Base-by-base conservation (phyloP, 1,139 yeast species). In the Arxiozyma telluris region DNA sequence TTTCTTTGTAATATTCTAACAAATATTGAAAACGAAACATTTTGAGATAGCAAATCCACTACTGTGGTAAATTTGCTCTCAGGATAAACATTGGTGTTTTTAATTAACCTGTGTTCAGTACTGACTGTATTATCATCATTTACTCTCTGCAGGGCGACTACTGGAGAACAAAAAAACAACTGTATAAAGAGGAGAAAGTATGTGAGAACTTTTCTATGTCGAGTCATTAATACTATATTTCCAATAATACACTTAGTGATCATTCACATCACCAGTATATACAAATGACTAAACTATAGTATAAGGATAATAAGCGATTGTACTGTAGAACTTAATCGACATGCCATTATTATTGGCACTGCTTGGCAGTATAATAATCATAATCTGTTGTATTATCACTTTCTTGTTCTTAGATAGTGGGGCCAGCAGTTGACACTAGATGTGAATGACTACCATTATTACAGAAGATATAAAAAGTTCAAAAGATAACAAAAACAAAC, bases 21-120 rank as follows among this genome's bases (percentile, higher is more conserved):
- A 56, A 91, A 82, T 52, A 77, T 77, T 27, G 95, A 83, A 70
- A 83, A 91, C 64, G 88, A 84, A 0, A 83, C 86, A 56, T 85
- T 80, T 4, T 82, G 70, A 0, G 96, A 87, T 42, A 93, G 73
- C 11, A 90, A 70, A 65, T 93, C 98, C 1, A 91, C 76, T 18
- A 93, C 82, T 0, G 93, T 77, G 1, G 79, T 72, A 17, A 62
- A 67, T 21, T 50, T 30, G 4, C 30, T 43, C n/a, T 15, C n/a
- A 34, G 17, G 4, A 34, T 34, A 6, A 15, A 15, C 41, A 17
- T 18, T 22, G 39, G 41, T 8, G 9, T 17, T 41, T 3, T 41
- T n/a, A 18, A 18, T 21, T 9, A 18, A 18, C 11, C 11, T 18
- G 7, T 27, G 4, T 6, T 22, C n/a, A 38, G 11, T 34, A 12